Conservation (phyloP, 768 basidiomycete species). For the Mrakia hoshinonis region DNA sequence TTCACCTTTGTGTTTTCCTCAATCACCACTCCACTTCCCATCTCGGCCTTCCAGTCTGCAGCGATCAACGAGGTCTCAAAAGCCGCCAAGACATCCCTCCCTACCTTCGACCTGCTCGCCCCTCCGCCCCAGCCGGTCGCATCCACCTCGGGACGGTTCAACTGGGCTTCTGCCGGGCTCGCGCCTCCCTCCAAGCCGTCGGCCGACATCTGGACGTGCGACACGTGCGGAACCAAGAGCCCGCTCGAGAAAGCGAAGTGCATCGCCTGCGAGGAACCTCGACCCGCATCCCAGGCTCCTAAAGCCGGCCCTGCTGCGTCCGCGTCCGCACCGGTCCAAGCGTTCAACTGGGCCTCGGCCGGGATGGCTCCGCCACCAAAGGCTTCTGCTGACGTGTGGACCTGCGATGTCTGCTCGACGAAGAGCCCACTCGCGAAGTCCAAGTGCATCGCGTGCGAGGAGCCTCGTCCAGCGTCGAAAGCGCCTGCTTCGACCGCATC, state of each 20-base stretch:
- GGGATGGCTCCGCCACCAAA: constrained; percentile 15
- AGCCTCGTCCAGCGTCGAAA: constrained; percentile 9
- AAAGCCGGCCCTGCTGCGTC: too few relatives aligned
- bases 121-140: not conserved
- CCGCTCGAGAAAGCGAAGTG: constrained; percentile 2
- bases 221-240: constrained; percentile 8
- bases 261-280: constrained; percentile 26
- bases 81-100: not conserved
- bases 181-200: constrained; percentile 2
- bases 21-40: constrained; percentile 16
- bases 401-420: constrained; percentile 10
- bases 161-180: constrained; percentile 25
- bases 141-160: constrained; percentile 9
- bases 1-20: constrained; percentile 24
- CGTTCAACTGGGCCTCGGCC: constrained; percentile 27
- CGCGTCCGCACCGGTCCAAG: not conserved
- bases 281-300: not conserved
- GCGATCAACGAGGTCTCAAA: constrained; percentile 14
- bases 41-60: not conserved
- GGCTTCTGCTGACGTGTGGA: constrained; percentile 21
- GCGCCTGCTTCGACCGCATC: not conserved
- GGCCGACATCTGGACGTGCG: constrained; percentile 23
- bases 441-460: constrained; percentile 28
- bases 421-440: not conserved
- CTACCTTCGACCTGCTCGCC: constrained; percentile 22